Evolutionary conservation across 768 basidiomycete species (phyloP).

Genomic region (Mycena vulgaris): DNA sequence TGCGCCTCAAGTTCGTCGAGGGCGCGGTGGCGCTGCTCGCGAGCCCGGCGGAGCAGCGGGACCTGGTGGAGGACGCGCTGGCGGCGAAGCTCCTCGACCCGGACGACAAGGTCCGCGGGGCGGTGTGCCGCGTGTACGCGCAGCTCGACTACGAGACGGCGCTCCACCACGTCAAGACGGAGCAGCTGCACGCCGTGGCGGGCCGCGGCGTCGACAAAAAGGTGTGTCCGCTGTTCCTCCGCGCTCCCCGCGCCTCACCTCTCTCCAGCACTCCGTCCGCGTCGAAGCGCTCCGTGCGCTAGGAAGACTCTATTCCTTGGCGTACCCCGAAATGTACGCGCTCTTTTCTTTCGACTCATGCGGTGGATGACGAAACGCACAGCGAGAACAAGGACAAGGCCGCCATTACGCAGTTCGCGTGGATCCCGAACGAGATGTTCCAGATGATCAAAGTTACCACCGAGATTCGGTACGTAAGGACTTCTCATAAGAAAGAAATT

Average conservation of each 20-base stretch:
- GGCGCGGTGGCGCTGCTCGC: constrained; percentile 71
- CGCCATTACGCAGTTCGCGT: constrained; percentile 86
- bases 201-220: constrained; percentile 90
- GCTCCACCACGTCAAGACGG: constrained; percentile 81
- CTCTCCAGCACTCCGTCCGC: constrained; percentile 69
- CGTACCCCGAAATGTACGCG: constrained; percentile 92
- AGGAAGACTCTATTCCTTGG: constrained; percentile 84
- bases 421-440: constrained; percentile 90
- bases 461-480: constrained; percentile 70
- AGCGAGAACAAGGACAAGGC: constrained; percentile 87
- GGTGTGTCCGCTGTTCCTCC: constrained; percentile 60
- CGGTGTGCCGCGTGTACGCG: constrained; percentile 86
- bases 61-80: constrained; percentile 80
- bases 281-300: constrained; percentile 83
- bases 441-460: constrained; percentile 63
- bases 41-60: constrained; percentile 76
- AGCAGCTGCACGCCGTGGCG: constrained; percentile 74
- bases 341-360: not conserved
- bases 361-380: constrained; percentile 15
- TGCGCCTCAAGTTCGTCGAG: constrained; percentile 88
- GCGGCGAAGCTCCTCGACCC: constrained; percentile 82
- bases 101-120: constrained; percentile 92
- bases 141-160: constrained; percentile 93
- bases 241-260: constrained; percentile 1
- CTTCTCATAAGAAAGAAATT: not conserved